Conservation (phyloP, 2,329 filamentous ascomycete genomes). For the Botryotinia narcissicola region DNA sequence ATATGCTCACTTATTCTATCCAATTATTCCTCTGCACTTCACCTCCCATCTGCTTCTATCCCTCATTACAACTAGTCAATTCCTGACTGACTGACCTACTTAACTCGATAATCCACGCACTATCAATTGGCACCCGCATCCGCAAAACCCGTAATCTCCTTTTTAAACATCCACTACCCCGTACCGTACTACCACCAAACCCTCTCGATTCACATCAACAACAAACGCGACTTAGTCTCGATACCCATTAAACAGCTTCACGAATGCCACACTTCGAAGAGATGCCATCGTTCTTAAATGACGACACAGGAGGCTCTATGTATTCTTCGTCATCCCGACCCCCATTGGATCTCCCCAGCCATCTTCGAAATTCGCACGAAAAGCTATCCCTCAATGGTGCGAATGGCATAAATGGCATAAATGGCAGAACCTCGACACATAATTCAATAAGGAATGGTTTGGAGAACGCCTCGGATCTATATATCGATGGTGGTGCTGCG, state of each 20-base stretch:
- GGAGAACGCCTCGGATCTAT: constrained; percentile 37
- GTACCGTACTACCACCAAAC: background rate
- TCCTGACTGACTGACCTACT: background rate
- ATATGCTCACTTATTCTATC: constrained; percentile 24
- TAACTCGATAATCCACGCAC: background rate
- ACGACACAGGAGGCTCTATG: constrained; percentile 40
- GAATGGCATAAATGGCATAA: constrained; percentile 17
- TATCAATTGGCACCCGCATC: constrained; percentile 12
- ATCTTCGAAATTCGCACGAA: constrained; percentile 38
- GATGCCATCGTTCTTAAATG: constrained; percentile 52
- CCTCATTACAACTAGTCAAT: background rate
- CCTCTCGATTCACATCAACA: constrained; percentile 17
- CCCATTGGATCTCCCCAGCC: constrained; percentile 40
- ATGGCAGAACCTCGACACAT: constrained; percentile 34
- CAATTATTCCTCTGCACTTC: constrained; percentile 18
- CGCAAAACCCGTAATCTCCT: constrained; percentile 14
- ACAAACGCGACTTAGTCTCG: constrained; percentile 31
- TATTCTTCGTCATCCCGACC: constrained; percentile 32
- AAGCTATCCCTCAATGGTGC: constrained; percentile 30
- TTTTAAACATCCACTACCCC: constrained; percentile 12
- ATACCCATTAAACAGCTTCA: constrained; percentile 28
- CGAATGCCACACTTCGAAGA: constrained; percentile 46
- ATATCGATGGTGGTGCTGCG: constrained; percentile 30
- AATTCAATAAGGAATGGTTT: constrained; percentile 39
- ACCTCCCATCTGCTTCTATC: background rate